These are phyloP conservation scores for Yarrowia sp. DNA, from an alignment of 805 yeast species.

Conservation along the genomic window DNA sequence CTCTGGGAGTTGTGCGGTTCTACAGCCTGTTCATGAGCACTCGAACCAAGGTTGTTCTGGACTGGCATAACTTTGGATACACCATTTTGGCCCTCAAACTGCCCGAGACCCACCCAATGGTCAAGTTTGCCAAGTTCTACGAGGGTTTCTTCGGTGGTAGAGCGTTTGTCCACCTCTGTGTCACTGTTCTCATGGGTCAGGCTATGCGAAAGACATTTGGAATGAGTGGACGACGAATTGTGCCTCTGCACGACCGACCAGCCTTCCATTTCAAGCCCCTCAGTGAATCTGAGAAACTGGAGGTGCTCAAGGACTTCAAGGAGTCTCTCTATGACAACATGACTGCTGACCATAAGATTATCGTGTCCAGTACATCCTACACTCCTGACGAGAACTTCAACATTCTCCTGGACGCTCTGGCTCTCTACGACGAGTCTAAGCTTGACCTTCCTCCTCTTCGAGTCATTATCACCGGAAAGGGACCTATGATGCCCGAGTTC, in stretches of 20 bases:
- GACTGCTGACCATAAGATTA: conserved; percentile 60
- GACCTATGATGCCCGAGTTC: conserved; percentile 73
- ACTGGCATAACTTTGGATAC: conserved; percentile 96
- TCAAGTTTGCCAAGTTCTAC: conserved; percentile 63
- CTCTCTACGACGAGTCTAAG: conserved; percentile 57
- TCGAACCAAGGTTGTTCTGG: conserved; percentile 73
- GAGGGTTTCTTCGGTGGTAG: conserved; percentile 68
- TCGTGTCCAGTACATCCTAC: conserved; percentile 89
- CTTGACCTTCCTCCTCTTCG: conserved; percentile 57
- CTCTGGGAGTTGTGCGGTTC: conserved; percentile 66
- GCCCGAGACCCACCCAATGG: conserved; percentile 64
- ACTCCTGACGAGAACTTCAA: conserved; percentile 94
- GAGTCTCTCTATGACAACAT: conserved; percentile 51
- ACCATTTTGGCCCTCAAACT: conserved; percentile 76
- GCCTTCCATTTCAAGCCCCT: conserved; percentile 61
- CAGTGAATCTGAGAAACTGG: conserved; percentile 45
- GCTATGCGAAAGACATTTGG: conserved; percentile 65
- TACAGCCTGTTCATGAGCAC: conserved; percentile 59
- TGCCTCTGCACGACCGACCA: conserved; percentile 87
- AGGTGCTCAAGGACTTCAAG: conserved; percentile 51
- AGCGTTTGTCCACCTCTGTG: conserved; percentile 80
- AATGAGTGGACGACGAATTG: conserved; percentile 56
- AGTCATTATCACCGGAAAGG: conserved; percentile 95
- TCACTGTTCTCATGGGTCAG: conserved; percentile 73
- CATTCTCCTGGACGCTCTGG: conserved; percentile 71